Base-by-base conservation (phyloP, 192 early-diverging fungal species). In the Backusella parvicylindrica region DNA sequence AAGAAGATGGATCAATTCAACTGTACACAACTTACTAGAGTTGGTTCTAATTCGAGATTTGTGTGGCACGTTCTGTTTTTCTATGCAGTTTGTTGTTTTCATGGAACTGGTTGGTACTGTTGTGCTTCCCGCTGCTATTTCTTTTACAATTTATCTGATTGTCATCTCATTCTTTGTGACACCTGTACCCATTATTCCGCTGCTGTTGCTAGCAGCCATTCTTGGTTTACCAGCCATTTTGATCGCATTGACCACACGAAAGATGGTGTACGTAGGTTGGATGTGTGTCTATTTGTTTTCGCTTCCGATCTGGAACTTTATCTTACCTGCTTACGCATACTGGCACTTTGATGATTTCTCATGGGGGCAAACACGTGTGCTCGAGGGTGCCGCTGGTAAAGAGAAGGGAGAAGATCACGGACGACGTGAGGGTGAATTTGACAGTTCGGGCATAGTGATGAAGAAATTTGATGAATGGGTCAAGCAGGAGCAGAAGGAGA, bases 1-100 rank as follows among this genome's bases (percentile, higher is more conserved):
- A 32, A 86, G 94, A 21, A 86, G 94, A 50, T 95, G 94, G 94
- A 95, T 95, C 83, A 95, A 95, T 77, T 91, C 89, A 37, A 95
- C 94, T 1, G 90, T 95, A 68, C 94, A 95, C 81, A 95, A 95
- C 72, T 82, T 95, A 71, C 63, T 95, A 60, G 93, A 95, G 80
- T 81, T 95, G 70, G 89, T 95, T 47, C 88, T 91, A 28, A 93
- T 96, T 68, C 84, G 89, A 70, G 92, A 95, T 76, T 82, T 96
- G 32, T 96, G 95, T 84, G 95, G 95, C 21, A 94, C 91, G 6
- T 96, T 96, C 81, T 96, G 95, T 78, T 91, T 96, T 73, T 93
- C 92, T 41, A 94, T 97, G 95, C 96, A 98, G 91, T 98, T 97
- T 85, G 89, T 96, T 38, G 91, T 97, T 41, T 93, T 95, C 70